Conservation (phyloP, 1,284 basidiomycete genomes). For the Sanguinoderma infundibulare region DNA sequence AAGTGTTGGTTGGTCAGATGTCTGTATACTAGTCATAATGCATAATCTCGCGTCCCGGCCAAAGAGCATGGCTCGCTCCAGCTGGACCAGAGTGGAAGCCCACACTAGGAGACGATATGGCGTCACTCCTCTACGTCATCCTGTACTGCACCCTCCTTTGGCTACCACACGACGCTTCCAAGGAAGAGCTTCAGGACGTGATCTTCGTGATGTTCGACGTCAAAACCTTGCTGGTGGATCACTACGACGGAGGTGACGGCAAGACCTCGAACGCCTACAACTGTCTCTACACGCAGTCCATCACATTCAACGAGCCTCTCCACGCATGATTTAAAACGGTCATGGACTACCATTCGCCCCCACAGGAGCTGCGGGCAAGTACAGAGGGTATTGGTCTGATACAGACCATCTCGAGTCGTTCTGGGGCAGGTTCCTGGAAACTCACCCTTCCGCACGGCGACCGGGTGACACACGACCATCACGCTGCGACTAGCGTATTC, state of each 20-base stretch:
- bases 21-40: too few species aligned
- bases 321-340: slow-evolving; percentile 11
- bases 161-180: slow-evolving; percentile 5
- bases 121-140: slow-evolving; percentile 22
- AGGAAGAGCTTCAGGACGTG: background rate
- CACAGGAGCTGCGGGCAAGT: background rate
- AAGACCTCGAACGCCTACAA: slow-evolving; percentile 2
- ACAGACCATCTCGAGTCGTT: slow-evolving; percentile 7
- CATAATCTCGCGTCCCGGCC: too few species aligned
- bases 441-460: background rate
- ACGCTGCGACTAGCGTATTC: background rate
- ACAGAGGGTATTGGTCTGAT: background rate
- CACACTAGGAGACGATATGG: slow-evolving; percentile 17
- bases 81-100: background rate
- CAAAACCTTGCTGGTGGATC: background rate
- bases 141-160: slow-evolving; percentile 13
- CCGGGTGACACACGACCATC: background rate
- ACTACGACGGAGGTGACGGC: background rate
- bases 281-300: background rate
- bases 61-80: too few species aligned
- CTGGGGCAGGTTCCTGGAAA: slow-evolving; percentile 8
- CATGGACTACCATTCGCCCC: slow-evolving; percentile 9
- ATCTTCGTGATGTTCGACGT: background rate
- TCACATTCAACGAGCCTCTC: background rate
- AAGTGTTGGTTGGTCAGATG: too few species aligned